Percentiles rank a stretch among this genome's conserved stretches.
phyloP scores from a whole-genome alignment of 2,329 filamentous ascomycete genomes.

The Aureobasidium sp. region DNA sequence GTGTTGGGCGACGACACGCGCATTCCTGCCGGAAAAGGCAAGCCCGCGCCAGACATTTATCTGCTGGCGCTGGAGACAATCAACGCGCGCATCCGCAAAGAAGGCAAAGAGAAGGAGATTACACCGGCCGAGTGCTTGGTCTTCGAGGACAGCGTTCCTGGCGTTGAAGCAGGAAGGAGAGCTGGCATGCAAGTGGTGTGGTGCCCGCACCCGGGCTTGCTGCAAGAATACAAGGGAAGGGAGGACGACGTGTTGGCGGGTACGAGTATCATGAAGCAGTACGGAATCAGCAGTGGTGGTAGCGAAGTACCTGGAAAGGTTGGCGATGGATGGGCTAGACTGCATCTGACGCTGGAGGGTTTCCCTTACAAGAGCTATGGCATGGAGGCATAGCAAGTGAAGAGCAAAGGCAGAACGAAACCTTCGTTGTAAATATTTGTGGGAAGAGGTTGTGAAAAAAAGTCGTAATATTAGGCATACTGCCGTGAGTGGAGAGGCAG shows the following conservation, averaged over 20 bases:
- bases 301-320: constrained; percentile 45
- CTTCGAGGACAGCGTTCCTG: constrained; percentile 91
- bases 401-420: background rate
- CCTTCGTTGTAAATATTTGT: background rate
- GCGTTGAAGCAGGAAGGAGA: constrained; percentile 81
- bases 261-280: constrained; percentile 57
- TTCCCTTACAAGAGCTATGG: constrained; percentile 57
- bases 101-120: constrained; percentile 57
- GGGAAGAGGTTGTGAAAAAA: no score
- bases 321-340: constrained; percentile 54
- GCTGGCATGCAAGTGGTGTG: constrained; percentile 94
- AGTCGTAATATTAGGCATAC: no score
- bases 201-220: constrained; percentile 76
- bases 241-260: constrained; percentile 81
- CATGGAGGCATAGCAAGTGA: constrained; percentile 34
- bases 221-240: constrained; percentile 66
- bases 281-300: constrained; percentile 33
- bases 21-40: constrained; percentile 73
- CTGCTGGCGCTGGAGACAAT: constrained; percentile 76
- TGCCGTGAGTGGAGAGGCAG: no score
- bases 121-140: constrained; percentile 83
- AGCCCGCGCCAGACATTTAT: constrained; percentile 93
- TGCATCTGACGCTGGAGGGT: constrained; percentile 47
- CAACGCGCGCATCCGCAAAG: constrained; percentile 60
- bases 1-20: constrained; percentile 81